Evolutionary conservation across 1,284 basidiomycete genomes (phyloP).

Genomic region (Ganoderma resinaceum): DNA sequence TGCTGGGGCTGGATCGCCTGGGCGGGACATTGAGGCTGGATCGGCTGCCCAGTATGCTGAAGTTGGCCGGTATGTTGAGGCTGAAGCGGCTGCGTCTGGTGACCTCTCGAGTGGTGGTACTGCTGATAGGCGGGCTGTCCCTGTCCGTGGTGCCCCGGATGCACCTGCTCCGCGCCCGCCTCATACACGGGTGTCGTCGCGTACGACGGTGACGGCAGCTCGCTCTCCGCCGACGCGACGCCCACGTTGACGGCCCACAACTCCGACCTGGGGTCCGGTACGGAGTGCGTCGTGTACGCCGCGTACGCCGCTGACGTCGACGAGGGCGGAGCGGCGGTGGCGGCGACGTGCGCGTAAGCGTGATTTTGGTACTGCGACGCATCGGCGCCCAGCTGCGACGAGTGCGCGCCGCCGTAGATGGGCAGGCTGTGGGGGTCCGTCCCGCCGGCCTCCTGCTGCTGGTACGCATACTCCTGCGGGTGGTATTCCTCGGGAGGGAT

Average conservation of each 20-base stretch:
- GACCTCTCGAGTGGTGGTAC: not conserved
- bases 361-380: conserved; percentile 15
- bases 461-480: conserved; percentile 17
- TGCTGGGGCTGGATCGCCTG: conserved; percentile 14
- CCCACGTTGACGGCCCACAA: conserved; percentile 25
- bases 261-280: conserved; percentile 24
- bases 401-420: conserved; percentile 29
- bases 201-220: conserved; percentile 6
- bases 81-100: conserved; percentile 7
- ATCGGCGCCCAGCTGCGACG: not conserved
- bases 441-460: not conserved
- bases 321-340: conserved; percentile 1
- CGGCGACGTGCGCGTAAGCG: conserved; percentile 8
- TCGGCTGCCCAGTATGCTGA: conserved; percentile 10
- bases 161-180: not conserved
- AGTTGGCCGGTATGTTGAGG: conserved; percentile 12
- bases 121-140: not conserved
- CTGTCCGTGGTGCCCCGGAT: conserved; percentile 9
- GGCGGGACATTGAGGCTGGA: conserved; percentile 13
- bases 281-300: conserved; percentile 10
- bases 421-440: conserved; percentile 21
- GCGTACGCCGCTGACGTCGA: conserved; percentile 13
- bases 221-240: conserved; percentile 2
- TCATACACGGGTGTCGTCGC: conserved; percentile 12
- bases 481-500: not conserved